Evolutionary conservation across 257 asterid genomes (phyloP).

Genomic region (Fraxinus cuspidata): DNA sequence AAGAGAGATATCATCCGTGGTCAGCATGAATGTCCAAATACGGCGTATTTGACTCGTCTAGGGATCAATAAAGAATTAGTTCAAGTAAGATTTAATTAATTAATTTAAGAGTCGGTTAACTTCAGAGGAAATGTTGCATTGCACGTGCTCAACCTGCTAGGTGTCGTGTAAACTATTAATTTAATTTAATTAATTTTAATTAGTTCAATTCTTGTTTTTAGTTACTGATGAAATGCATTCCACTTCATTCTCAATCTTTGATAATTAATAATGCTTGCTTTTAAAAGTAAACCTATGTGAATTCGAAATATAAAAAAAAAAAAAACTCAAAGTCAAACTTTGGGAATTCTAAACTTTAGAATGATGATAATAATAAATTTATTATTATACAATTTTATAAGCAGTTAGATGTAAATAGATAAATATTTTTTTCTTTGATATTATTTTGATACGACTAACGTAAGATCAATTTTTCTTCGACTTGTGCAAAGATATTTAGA

Average conservation of each 20-base stretch:
- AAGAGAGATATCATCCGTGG: background rate
- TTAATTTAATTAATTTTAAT: conserved; percentile 21
- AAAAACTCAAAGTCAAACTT: conserved; percentile 29
- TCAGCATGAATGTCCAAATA: conserved; percentile 36
- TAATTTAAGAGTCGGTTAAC: background rate
- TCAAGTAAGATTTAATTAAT: conserved; percentile 23
- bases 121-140: conserved; percentile 23
- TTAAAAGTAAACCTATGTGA: conserved; percentile 42
- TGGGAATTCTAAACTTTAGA: conserved; percentile 2
- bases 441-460: too few species aligned
- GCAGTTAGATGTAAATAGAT: too few species aligned
- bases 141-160: conserved; percentile 41
- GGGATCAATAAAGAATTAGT: conserved; percentile 56
- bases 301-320: background rate
- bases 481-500: too few species aligned
- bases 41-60: conserved; percentile 43
- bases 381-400: too few species aligned
- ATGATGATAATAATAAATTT: background rate
- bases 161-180: conserved; percentile 31
- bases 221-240: conserved; percentile 21
- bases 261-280: conserved; percentile 24
- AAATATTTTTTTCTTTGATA: too few species aligned
- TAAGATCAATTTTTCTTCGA: too few species aligned
- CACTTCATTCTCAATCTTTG: conserved; percentile 30
- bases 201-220: conserved; percentile 21